Evolutionary conservation across 148 eudicot genomes (phyloP), one percentile per base, ranked within the genome.

Genomic region (Beta vulgaris): DNA sequence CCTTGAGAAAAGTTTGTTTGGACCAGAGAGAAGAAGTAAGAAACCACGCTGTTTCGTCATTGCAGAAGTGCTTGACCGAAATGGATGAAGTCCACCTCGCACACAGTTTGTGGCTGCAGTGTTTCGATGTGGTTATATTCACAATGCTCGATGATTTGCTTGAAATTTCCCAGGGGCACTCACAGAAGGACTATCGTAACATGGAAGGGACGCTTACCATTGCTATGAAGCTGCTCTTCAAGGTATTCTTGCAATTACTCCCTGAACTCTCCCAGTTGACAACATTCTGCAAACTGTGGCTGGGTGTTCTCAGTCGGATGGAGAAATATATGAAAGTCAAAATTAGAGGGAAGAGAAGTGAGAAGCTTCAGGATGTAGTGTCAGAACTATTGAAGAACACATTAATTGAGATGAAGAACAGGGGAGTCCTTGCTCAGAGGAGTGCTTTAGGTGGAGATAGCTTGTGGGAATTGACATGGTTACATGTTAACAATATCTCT

Each of bases 11-110:
- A 86, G 93, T 89, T 28, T 89, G 97, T 84, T 73, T 89, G 69
- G 97, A 91, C 72, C 93, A 85, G 68, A 86, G 97, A 73, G 97
- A 91, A 74, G 90, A 90, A 80, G 90, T 91, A 43, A 84, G 97
- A 61, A 91, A 89, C 76, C 97, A 89, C 53, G 88, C 90, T 53
- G 78, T 91, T 67, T 76, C 82, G 15, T 85, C 88, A 2, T 74
- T 91, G 78, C 91, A 88, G 63, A 84, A 64, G 51, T 87, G 93
- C 79, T 80, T 91, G 74, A 85, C 83, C 4, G 86, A 85, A 43
- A 86, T 82, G 26, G 83, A 85, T 10, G 88, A 77, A 61, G 84
- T 91, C 71, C 68, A 73, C 19, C 80, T 91, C 55, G 84, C 89
- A 2, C 82, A 79, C 37, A 81, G 76, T 40, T 73, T 89, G 9